Base-by-base conservation (phyloP, 352 stramenopile genomes). In the Thraustochytrium striatum region DNA sequence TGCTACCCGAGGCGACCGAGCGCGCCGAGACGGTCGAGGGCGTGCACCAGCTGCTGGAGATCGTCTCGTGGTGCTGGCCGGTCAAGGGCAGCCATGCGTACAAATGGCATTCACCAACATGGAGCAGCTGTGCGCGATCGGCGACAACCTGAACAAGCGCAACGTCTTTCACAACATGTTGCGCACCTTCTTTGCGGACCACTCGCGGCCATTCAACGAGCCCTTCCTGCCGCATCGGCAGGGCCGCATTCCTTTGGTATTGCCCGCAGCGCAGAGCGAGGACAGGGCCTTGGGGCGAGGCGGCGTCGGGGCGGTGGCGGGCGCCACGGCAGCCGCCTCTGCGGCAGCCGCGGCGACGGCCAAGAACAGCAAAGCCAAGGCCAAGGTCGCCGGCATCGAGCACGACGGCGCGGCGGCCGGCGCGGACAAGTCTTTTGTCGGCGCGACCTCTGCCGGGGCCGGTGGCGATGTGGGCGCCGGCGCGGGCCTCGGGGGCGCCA, bases 111-210 rank as follows among this genome's bases (percentile, higher is more conserved):
- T 70, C 39, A 62, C 65, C 11, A 75, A 30, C 50, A 35, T 75
- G 65, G 65, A 75, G 52, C 65, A 70, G 44, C 52, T 75, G 25
- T 75, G 65, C 30, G 35, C 39, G 0, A 32, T 75, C 9, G 65
- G 65, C 7, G 65, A 75, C 25, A 21, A 61, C 21, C 39, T 75
- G 28, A 9, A 72, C 11, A 25, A 35, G 1, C 21, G 65, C 0
- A 61, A 39, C 32, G 41, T 38, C 8, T 38, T 61, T 25, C 65
- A 75, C 41, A 75, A 75, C 65, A 75, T 75, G 65, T 43, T 75
- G 9, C 44, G 65, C 16, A 75, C 44, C 50, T 75, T 62, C 32
- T 75, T 75, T 28, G 50, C 65, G 1, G 50, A 75, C 52, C 61
- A 55, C 52, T 43, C 44, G 16, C 65, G 65, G 8, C 65, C 65